These are phyloP conservation scores for Arthromyces matolae DNA, from an alignment of 768 basidiomycete genomes.

Conservation along the genomic window DNA sequence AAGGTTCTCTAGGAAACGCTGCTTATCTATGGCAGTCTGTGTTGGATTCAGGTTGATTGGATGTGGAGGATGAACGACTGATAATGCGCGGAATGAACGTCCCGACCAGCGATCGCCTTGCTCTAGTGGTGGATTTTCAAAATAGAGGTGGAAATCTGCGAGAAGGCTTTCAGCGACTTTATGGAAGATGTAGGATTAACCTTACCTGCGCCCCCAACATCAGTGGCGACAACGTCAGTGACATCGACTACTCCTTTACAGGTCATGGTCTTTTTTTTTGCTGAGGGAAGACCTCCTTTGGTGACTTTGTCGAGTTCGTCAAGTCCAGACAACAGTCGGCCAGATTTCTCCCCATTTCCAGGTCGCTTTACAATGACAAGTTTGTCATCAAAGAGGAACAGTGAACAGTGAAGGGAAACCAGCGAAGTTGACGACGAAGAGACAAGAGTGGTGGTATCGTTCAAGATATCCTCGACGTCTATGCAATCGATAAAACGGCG, in stretches of 20 bases:
- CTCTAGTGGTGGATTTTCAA: slow-evolving; percentile 80
- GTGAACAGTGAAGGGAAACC: slow-evolving; percentile 68
- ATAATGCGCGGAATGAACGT: slow-evolving; percentile 76
- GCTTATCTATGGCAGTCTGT: slow-evolving; percentile 64
- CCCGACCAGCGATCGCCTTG: slow-evolving; percentile 86
- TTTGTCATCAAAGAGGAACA: slow-evolving; percentile 94
- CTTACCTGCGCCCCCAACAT: slow-evolving; percentile 82
- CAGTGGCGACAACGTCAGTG: slow-evolving; percentile 78
- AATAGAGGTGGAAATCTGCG: slow-evolving; percentile 81
- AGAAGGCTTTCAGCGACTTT: neutral
- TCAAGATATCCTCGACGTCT: slow-evolving; percentile 81
- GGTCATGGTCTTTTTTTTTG: slow-evolving; percentile 75
- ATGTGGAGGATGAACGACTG: slow-evolving; percentile 73
- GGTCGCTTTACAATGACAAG: slow-evolving; percentile 88
- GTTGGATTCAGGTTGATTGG: slow-evolving; percentile 63
- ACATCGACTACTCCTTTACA: slow-evolving; percentile 86
- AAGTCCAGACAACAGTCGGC: slow-evolving; percentile 66
- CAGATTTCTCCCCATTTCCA: slow-evolving; percentile 70
- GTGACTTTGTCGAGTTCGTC: slow-evolving; percentile 75
- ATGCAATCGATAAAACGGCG: slow-evolving; percentile 89
- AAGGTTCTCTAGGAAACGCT: slow-evolving; percentile 81
- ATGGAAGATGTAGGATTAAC: slow-evolving; percentile 1
- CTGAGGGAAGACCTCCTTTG: slow-evolving; percentile 56
- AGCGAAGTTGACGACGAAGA: slow-evolving; percentile 38
- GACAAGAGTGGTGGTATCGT: slow-evolving; percentile 48